Conservation (phyloP, 202 grass and related monocot species). For the Schoenoplectus triqueter region DNA sequence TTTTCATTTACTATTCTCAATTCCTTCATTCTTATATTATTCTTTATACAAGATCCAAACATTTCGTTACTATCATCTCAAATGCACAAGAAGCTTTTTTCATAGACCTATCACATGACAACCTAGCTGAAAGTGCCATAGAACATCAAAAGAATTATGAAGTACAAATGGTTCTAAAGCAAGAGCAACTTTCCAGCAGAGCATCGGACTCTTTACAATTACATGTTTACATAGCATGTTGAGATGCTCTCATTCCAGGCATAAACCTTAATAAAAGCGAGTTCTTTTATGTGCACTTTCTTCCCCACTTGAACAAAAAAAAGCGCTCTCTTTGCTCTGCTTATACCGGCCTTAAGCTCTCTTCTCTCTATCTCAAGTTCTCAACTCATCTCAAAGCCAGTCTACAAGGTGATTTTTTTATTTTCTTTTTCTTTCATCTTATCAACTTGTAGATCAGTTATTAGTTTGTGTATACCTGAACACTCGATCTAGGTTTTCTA, state of each 20-base stretch:
- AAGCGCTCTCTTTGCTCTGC: background rate
- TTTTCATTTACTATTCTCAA: too few species aligned
- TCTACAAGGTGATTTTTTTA: constrained; percentile 31
- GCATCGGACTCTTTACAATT: constrained; percentile 34
- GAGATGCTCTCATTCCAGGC: constrained; percentile 15
- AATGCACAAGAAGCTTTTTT: too few species aligned
- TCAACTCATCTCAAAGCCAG: constrained; percentile 15
- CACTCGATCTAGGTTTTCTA: constrained; percentile 20
- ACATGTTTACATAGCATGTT: constrained; percentile 32
- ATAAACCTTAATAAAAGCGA: constrained; percentile 25
- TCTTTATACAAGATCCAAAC: too few species aligned
- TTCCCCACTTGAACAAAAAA: constrained; percentile 31
- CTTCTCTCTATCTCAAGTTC: constrained; percentile 19
- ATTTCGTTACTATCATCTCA: too few species aligned
- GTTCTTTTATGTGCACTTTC: constrained; percentile 5
- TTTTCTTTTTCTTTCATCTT: background rate
- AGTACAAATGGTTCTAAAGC: constrained; percentile 36
- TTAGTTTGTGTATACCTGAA: background rate
- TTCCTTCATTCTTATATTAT: too few species aligned
- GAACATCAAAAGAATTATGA: constrained; percentile 10
- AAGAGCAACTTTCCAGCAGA: constrained; percentile 33
- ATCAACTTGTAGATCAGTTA: background rate
- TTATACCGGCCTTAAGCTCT: background rate
- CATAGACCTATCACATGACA: constrained; percentile 25
- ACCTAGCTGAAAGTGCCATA: background rate